Conservation (phyloP, 306 rosid genomes). For the Ziziphus jujuba region DNA sequence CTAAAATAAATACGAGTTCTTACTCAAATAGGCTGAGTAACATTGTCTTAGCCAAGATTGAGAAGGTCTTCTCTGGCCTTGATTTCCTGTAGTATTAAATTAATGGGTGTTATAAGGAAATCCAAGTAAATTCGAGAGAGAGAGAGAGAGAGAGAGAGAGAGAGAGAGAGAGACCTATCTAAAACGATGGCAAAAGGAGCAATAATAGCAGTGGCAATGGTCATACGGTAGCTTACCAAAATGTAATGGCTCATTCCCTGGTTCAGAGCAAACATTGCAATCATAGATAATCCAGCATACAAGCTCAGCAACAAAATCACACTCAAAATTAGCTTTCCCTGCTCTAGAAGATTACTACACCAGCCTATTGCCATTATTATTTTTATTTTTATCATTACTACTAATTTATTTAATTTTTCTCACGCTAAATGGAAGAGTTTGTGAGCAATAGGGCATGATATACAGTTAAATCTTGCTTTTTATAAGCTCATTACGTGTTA, state of each 20-base stretch:
- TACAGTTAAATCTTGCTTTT: too few species aligned
- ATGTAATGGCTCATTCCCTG: constrained; percentile 41
- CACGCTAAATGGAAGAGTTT: too few species aligned
- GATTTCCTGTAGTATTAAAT: not conserved
- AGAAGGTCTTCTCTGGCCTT: constrained; percentile 21
- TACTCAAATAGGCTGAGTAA: constrained; percentile 36
- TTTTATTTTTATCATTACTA: too few species aligned
- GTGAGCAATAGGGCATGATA: too few species aligned
- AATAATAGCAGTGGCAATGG: constrained; percentile 30
- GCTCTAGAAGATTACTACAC: not conserved
- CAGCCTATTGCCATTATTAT: not conserved
- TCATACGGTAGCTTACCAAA: constrained; percentile 28
- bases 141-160: not conserved
- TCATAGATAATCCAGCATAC: constrained; percentile 33
- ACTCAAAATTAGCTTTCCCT: constrained; percentile 25
- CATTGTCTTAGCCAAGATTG: constrained; percentile 17
- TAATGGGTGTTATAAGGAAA: not conserved
- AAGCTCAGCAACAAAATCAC: constrained; percentile 29
- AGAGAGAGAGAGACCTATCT: too few species aligned
- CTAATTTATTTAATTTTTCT: too few species aligned
- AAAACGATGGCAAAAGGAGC: constrained; percentile 36
- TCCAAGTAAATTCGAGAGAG: not conserved
- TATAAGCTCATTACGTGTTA: too few species aligned
- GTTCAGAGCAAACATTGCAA: constrained; percentile 33
- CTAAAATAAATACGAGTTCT: not conserved